Evolutionary conservation across 2,329 filamentous ascomycete species (phyloP).

Genomic region (Dactylellina sp.): DNA sequence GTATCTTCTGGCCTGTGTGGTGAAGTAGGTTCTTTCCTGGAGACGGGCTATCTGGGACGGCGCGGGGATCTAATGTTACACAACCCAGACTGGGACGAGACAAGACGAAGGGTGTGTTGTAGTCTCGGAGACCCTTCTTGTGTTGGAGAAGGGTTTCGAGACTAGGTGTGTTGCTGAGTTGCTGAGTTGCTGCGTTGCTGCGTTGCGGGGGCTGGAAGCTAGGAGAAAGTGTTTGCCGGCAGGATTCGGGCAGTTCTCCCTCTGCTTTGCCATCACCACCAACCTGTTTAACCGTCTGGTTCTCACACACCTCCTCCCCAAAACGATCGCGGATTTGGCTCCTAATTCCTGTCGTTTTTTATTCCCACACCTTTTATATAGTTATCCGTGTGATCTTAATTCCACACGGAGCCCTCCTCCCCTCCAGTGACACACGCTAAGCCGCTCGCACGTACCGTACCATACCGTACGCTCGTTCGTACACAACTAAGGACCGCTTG

Average conservation of each 20-base stretch:
- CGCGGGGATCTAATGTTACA: no score
- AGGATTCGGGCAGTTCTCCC: constrained; percentile 11
- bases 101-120: no score
- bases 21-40: no score
- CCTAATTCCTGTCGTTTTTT: constrained; percentile 43
- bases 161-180: constrained; percentile 1
- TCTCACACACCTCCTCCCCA: constrained; percentile 54
- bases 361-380: constrained; percentile 46
- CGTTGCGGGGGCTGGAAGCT: neutral
- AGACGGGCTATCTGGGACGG: no score
- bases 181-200: constrained; percentile 8
- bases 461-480: neutral
- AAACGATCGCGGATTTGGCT: constrained; percentile 45
- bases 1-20: no score
- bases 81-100: no score
- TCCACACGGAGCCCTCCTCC: constrained; percentile 4
- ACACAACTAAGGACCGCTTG: no score
- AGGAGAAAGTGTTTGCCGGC: constrained; percentile 10
- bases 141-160: neutral
- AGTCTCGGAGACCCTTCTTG: no score
- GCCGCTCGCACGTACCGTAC: neutral
- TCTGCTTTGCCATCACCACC: constrained; percentile 33
- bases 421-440: constrained; percentile 9
- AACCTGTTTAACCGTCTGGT: constrained; percentile 53
- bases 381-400: constrained; percentile 18